Percentiles rank a stretch among this genome's conserved stretches.
These are phyloP conservation scores for Lactarius vividus DNA, from an alignment of 768 basidiomycete genomes.

Conservation along the genomic window DNA sequence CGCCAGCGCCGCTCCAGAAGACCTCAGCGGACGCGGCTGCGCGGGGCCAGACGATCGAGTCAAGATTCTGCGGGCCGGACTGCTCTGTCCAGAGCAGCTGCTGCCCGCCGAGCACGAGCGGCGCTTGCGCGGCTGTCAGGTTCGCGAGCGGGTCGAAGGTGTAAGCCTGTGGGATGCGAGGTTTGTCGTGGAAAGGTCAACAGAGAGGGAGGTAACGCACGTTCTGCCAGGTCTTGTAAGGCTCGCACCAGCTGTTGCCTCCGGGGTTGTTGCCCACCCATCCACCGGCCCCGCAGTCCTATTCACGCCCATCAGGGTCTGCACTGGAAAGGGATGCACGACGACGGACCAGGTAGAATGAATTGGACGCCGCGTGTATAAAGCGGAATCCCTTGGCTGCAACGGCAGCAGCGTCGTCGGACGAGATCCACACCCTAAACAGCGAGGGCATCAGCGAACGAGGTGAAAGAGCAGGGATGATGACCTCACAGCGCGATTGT, in stretches of 20 bases:
- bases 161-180: conserved; percentile 46
- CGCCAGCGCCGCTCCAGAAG: conserved; percentile 63
- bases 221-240: conserved; percentile 79
- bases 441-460: background rate
- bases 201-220: conserved; percentile 35
- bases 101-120: conserved; percentile 69
- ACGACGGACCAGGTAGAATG: conserved; percentile 65
- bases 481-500: conserved; percentile 15
- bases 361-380: conserved; percentile 69
- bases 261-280: conserved; percentile 54
- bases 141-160: conserved; percentile 70
- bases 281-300: conserved; percentile 70
- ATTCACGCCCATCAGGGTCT: background rate
- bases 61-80: conserved; percentile 63
- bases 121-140: conserved; percentile 44
- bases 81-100: conserved; percentile 76
- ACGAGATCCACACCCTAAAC: conserved; percentile 71
- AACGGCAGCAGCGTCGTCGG: conserved; percentile 55
- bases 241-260: conserved; percentile 71
- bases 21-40: conserved; percentile 70
- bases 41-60: conserved; percentile 69
- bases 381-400: conserved; percentile 58
- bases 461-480: background rate
- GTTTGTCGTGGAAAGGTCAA: conserved; percentile 5
- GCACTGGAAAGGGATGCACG: background rate